Evolutionary conservation across 2,329 filamentous ascomycete species (phyloP).

Genomic region (Claviceps cyperi): DNA sequence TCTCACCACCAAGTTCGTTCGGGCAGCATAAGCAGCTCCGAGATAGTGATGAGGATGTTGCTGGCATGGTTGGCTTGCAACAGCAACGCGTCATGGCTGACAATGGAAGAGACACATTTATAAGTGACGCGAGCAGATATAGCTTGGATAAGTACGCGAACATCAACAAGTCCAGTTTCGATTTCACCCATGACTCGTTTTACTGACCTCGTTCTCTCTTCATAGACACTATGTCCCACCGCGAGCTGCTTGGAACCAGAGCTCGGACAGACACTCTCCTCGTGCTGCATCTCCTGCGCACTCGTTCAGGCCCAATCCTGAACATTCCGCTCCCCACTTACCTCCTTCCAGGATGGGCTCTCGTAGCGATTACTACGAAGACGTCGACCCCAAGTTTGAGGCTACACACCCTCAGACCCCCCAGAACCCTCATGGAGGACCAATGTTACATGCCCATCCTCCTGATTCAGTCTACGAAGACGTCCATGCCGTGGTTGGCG

Average conservation of each 20-base stretch:
- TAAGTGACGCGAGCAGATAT: slow-evolving; percentile 59
- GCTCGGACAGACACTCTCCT: slow-evolving; percentile 28
- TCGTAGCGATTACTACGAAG: slow-evolving; percentile 64
- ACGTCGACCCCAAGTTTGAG: slow-evolving; percentile 72
- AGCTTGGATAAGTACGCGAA: slow-evolving; percentile 50
- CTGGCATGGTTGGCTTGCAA: slow-evolving; percentile 59
- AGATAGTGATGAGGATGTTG: slow-evolving; percentile 57
- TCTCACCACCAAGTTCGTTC: slow-evolving; percentile 25
- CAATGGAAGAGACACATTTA: slow-evolving; percentile 32
- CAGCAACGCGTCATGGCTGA: slow-evolving; percentile 26
- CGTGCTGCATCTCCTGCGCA: slow-evolving; percentile 31
- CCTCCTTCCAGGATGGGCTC: slow-evolving; percentile 17
- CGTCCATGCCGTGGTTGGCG: slow-evolving; percentile 33
- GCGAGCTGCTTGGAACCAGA: slow-evolving; percentile 40
- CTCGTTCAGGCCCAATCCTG: slow-evolving; percentile 17
- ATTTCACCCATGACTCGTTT: neutral
- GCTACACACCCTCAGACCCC: neutral
- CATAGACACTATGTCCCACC: slow-evolving; percentile 39
- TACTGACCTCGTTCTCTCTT: neutral
- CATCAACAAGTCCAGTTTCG: neutral
- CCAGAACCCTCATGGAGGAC: slow-evolving; percentile 26
- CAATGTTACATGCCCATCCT: slow-evolving; percentile 12
- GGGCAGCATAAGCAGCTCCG: slow-evolving; percentile 33
- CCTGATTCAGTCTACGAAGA: slow-evolving; percentile 44
- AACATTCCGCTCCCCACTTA: slow-evolving; percentile 22